A percentile compares a stretch with the other conserved stretches of the same genome.
These are phyloP conservation scores for Carex pumila DNA, from an alignment of 176 grass and related monocot genomes.

Conservation along the genomic window DNA sequence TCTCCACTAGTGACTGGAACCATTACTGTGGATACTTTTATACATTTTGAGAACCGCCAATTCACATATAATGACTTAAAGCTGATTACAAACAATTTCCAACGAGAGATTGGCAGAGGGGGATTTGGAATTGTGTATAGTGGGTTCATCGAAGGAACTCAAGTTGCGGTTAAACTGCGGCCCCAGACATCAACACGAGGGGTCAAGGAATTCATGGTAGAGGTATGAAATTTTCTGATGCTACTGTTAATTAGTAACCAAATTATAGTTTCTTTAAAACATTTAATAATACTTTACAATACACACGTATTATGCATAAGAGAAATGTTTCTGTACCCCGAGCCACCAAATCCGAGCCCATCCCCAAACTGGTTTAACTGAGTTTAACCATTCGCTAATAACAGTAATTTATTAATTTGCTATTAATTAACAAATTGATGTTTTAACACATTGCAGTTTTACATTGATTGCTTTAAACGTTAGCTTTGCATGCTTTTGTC, in stretches of 20 bases:
- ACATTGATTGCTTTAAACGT: no score
- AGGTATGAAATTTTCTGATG: slow-evolving; percentile 25
- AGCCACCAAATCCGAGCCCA: no score
- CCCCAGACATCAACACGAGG: slow-evolving; percentile 42
- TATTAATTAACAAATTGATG: no score
- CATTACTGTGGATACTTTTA: background rate
- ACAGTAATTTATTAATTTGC: no score
- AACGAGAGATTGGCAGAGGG: slow-evolving; percentile 35
- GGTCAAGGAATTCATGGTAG: slow-evolving; percentile 43
- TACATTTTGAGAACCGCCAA: slow-evolving; percentile 33
- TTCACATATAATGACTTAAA: slow-evolving; percentile 44
- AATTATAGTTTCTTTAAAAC: background rate
- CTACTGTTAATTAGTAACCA: background rate
- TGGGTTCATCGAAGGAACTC: slow-evolving; percentile 42
- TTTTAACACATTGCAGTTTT: no score
- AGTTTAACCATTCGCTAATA: no score
- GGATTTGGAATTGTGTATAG: slow-evolving; percentile 57
- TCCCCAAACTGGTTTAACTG: no score
- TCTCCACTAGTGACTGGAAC: no score
- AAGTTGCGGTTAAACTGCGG: slow-evolving; percentile 53
- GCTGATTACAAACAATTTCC: slow-evolving; percentile 48
- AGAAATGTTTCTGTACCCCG: no score
- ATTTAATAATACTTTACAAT: background rate
- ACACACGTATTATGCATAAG: background rate
- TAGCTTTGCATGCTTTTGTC: no score